Conservation (phyloP, 805 yeast species). For the Candida michaelii region DNA sequence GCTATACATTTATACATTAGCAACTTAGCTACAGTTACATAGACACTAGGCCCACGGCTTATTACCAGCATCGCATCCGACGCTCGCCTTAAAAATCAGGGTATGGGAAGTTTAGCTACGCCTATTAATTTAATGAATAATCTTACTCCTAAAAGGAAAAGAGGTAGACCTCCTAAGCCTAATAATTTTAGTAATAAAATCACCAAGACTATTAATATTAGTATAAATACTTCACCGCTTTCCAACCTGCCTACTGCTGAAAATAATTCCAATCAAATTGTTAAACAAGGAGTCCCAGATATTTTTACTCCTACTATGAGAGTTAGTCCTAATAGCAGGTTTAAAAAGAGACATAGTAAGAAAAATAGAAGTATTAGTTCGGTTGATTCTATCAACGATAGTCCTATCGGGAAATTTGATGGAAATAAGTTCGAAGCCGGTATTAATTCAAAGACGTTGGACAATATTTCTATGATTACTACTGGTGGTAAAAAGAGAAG, state of each 20-base stretch:
- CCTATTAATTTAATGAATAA: slow-evolving; percentile 8
- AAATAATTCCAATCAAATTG: slow-evolving; percentile 35
- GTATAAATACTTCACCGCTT: slow-evolving; percentile 38
- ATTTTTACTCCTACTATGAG: slow-evolving; percentile 44
- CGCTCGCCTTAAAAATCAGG: too few relatives aligned
- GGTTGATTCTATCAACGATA: slow-evolving; percentile 11
- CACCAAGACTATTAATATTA: slow-evolving; percentile 42
- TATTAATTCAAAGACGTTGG: slow-evolving; percentile 34
- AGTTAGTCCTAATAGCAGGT: slow-evolving; percentile 21
- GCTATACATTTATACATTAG: too few relatives aligned
- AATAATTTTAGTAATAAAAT: slow-evolving; percentile 35
- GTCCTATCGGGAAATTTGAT: slow-evolving; percentile 8
- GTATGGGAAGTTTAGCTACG: slow-evolving; percentile 6
- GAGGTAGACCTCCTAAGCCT: slow-evolving; percentile 50
- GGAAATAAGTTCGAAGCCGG: too few relatives aligned
- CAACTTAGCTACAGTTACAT: too few relatives aligned
- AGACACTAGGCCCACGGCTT: too few relatives aligned
- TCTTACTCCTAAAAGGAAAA: slow-evolving; percentile 32
- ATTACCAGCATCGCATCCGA: too few relatives aligned
- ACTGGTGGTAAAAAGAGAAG: neutral
- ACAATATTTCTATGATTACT: slow-evolving; percentile 34
- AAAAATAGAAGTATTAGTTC: slow-evolving; percentile 11
- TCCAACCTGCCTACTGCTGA: slow-evolving; percentile 40
- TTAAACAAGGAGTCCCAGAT: slow-evolving; percentile 43
- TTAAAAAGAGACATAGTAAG: slow-evolving; percentile 8